phyloP scores from a whole-genome alignment of 768 basidiomycete species.

The Naganishia kalamii region DNA sequence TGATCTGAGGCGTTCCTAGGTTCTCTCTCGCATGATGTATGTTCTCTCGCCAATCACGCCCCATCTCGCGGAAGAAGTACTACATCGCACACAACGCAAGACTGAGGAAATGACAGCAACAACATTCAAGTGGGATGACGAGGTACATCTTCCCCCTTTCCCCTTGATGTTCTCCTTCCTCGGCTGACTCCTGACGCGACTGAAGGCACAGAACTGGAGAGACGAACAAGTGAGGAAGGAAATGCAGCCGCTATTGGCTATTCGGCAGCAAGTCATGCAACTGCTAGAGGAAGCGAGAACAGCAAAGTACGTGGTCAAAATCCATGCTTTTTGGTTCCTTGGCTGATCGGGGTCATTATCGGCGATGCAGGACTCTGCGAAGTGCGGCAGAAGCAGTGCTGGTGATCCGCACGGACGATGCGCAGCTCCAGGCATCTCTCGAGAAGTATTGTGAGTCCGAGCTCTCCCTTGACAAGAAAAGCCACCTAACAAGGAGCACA shows the following conservation, averaged over 20 bases:
- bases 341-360: not conserved
- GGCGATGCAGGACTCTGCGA: not conserved
- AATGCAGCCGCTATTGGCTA: constrained; percentile 59
- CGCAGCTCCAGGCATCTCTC: not conserved
- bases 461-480: not conserved
- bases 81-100: constrained; percentile 46
- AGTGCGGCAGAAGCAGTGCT: constrained; percentile 1
- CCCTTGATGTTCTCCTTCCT: not conserved
- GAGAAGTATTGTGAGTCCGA: constrained; percentile 4
- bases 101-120: constrained; percentile 33
- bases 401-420: not conserved
- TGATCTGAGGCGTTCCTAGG: constrained; percentile 47
- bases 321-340: not conserved
- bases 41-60: constrained; percentile 81
- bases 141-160: constrained; percentile 52
- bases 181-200: not conserved
- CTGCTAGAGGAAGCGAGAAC: constrained; percentile 70
- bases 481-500: not conserved
- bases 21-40: constrained; percentile 60
- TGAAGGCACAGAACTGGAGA: constrained; percentile 59
- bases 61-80: constrained; percentile 81
- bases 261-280: constrained; percentile 60
- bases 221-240: constrained; percentile 56
- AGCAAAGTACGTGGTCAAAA: constrained; percentile 56
- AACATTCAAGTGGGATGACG: constrained; percentile 63